Evolutionary conservation across 257 asterid species (phyloP).

Genomic region (Solanum chiquidenum): DNA sequence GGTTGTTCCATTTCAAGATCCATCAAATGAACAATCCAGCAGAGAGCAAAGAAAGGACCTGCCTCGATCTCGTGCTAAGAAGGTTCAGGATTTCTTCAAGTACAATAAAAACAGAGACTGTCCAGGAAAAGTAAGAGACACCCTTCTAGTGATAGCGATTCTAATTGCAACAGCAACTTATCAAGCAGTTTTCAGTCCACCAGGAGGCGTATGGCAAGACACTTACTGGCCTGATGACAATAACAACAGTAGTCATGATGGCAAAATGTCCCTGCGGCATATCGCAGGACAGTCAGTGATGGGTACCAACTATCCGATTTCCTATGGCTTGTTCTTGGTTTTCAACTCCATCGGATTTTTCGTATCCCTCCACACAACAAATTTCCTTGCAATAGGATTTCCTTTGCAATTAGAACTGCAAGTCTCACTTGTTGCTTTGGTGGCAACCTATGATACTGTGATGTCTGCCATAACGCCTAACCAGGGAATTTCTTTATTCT

Average conservation of each 20-base stretch:
- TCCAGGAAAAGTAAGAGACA: conserved; percentile 34
- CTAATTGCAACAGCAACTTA: conserved; percentile 42
- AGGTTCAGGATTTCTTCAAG: conserved; percentile 19
- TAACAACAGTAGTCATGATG: neutral
- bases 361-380: conserved; percentile 28
- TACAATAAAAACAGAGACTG: conserved; percentile 16
- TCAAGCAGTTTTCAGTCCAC: conserved; percentile 49
- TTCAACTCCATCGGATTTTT: conserved; percentile 31
- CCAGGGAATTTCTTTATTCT: no score
- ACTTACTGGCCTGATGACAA: neutral
- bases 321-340: conserved; percentile 5
- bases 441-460: conserved; percentile 12
- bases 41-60: neutral
- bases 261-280: neutral
- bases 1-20: neutral
- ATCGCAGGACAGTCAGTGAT: conserved; percentile 36
- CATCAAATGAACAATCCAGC: neutral
- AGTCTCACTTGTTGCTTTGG: conserved; percentile 22
- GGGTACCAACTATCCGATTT: conserved; percentile 9
- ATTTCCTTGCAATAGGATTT: conserved; percentile 16
- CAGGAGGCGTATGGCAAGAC: conserved; percentile 59
- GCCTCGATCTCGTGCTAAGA: neutral
- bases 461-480: no score
- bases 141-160: conserved; percentile 31
- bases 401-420: conserved; percentile 32